Conservation (phyloP, 2,329 filamentous ascomycete genomes). For the Madurella fahalii region DNA sequence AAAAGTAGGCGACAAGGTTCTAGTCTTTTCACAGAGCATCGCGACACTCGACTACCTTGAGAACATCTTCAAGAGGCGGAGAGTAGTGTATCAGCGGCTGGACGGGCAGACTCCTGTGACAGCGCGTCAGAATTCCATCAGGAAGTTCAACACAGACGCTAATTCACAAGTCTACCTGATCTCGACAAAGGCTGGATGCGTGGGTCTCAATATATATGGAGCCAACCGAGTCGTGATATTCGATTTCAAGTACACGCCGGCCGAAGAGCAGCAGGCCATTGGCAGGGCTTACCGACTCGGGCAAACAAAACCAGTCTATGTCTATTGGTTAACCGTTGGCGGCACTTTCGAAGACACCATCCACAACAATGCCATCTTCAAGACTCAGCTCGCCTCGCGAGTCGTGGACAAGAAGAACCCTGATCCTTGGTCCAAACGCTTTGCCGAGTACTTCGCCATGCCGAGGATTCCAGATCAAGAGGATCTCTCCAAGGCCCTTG, state of each 20-base stretch:
- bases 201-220: conserved; percentile 77
- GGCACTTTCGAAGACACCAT: conserved; percentile 76
- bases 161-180: conserved; percentile 65
- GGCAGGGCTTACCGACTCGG: conserved; percentile 83
- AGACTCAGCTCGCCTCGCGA: conserved; percentile 71
- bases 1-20: conserved; percentile 62
- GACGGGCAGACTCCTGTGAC: conserved; percentile 60
- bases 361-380: conserved; percentile 74
- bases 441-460: conserved; percentile 54
- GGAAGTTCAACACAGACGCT: conserved; percentile 60
- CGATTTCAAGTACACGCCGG: conserved; percentile 77
- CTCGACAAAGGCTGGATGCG: conserved; percentile 75
- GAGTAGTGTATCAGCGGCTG: conserved; percentile 53
- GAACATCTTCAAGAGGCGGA: conserved; percentile 46
- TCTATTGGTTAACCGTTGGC: conserved; percentile 75
- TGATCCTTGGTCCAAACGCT: conserved; percentile 58
- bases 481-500: conserved; percentile 40
- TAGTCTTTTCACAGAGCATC: conserved; percentile 76
- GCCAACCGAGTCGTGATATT: conserved; percentile 86
- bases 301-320: conserved; percentile 73
- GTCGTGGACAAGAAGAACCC: conserved; percentile 83
- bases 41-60: conserved; percentile 67
- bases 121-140: conserved; percentile 59
- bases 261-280: conserved; percentile 79
- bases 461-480: conserved; percentile 45